Base-by-base conservation (phyloP, 805 yeast species). In the Groenewaldozyma salmanticensis region DNA sequence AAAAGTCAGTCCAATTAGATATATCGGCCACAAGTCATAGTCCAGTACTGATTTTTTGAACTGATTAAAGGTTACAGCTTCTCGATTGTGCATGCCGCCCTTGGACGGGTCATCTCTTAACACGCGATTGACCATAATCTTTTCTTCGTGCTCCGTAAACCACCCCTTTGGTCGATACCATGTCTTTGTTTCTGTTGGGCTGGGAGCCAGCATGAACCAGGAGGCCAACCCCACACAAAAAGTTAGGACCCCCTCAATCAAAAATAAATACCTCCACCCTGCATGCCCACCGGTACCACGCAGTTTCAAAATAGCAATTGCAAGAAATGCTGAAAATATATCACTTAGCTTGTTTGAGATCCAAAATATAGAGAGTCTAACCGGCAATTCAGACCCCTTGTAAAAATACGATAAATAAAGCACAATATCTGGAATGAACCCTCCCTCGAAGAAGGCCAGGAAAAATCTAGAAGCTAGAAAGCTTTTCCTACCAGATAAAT, bases 371-470 rank as follows among this genome's bases (percentile, higher is more conserved):
- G 81, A 71, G 21, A 79, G 60, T 42, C 86, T 62, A 20, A 75
- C 56, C 1, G 82, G 67, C 15, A 80, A 62, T 56, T 81, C 86
- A 21, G 64, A 56, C 22, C 71, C 54, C 6, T 75, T 79, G 60
- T 73, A 81, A 59, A 79, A 80, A 58, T 78, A 80, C 1, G 80
- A 71, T 57, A 80, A 61, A 76, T 80, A 80, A 35, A 79, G 59
- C 42, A 74, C 68, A 27, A 72, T 60, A 50, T 79, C 85, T 27
- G 81, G 79, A 41, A 81, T 78, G 44, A 78, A 78, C 0, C 86
- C 85, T 42, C 85, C 85, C 55, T 79, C 78, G n/a, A 74, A 56
- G 65, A 71, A 0, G 73, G 77, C 35, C 68, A 59, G 18, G 74
- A 55, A 4, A 74, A 66, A 22, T 47, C 82, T 61, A 4, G 74